phyloP scores from a whole-genome alignment of 2,329 filamentous ascomycete genomes.

The Escovopsis weberi region DNA sequence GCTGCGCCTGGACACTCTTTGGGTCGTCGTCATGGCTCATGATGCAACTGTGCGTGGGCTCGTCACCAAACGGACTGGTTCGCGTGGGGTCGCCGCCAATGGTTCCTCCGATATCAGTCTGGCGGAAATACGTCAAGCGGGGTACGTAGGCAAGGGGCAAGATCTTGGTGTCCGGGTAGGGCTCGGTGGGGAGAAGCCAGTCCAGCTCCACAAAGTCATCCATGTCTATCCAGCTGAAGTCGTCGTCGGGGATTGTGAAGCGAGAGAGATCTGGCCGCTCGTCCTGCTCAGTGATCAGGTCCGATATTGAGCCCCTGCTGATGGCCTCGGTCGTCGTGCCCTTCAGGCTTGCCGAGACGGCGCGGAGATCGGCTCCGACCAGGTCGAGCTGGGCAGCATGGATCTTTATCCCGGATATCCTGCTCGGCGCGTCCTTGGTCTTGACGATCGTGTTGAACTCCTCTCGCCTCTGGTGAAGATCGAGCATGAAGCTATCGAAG shows the following conservation, averaged over 20 bases:
- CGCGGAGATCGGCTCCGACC: slow-evolving; percentile 78
- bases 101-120: slow-evolving; percentile 78
- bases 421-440: slow-evolving; percentile 59
- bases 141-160: slow-evolving; percentile 83
- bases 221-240: slow-evolving; percentile 97
- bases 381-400: slow-evolving; percentile 90
- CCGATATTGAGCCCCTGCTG: slow-evolving; percentile 40
- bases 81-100: slow-evolving; percentile 69
- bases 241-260: slow-evolving; percentile 91
- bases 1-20: slow-evolving; percentile 68
- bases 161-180: slow-evolving; percentile 87
- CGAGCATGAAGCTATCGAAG: slow-evolving; percentile 93
- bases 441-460: slow-evolving; percentile 75
- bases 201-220: slow-evolving; percentile 97
- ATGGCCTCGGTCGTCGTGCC: slow-evolving; percentile 67
- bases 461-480: slow-evolving; percentile 86
- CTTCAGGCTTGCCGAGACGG: slow-evolving; percentile 79
- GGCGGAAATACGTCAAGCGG: slow-evolving; percentile 92
- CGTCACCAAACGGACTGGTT: slow-evolving; percentile 81
- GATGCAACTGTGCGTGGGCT: slow-evolving; percentile 87
- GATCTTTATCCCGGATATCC: slow-evolving; percentile 88
- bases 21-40: slow-evolving; percentile 89
- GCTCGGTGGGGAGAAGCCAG: slow-evolving; percentile 83
- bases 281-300: slow-evolving; percentile 38
- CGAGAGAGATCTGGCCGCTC: slow-evolving; percentile 61